Conservation (phyloP, 176 grass and related monocot species). For the Alloteropsis semialata region DNA sequence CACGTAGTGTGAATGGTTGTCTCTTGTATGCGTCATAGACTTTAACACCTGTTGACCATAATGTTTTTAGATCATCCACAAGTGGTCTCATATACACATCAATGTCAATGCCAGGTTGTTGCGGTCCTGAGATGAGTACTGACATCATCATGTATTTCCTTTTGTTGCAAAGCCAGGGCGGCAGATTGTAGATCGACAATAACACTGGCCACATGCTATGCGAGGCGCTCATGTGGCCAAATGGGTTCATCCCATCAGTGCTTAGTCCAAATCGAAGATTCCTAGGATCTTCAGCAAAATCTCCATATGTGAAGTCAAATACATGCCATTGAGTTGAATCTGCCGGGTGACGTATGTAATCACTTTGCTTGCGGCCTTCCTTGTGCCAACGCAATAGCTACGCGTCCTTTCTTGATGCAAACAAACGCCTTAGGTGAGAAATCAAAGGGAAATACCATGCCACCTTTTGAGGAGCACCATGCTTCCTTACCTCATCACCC, state of each 20-base stretch:
- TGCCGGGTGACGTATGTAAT: background rate
- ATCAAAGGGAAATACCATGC: too few relatives aligned
- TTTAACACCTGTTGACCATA: too few relatives aligned
- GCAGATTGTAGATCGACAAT: background rate
- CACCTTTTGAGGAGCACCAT: too few relatives aligned
- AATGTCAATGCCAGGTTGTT: too few relatives aligned
- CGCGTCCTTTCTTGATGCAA: too few relatives aligned
- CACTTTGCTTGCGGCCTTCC: background rate
- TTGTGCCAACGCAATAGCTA: background rate
- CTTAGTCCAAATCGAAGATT: background rate
- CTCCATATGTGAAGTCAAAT: background rate
- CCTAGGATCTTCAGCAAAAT: background rate
- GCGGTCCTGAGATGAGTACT: too few relatives aligned
- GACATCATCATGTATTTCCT: background rate
- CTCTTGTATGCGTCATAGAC: too few relatives aligned
- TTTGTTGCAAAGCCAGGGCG: conserved; percentile 9
- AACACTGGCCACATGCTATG: background rate
- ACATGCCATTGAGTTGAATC: background rate
- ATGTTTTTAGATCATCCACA: too few relatives aligned
- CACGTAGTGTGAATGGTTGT: too few relatives aligned
- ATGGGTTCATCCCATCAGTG: background rate
- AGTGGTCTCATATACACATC: too few relatives aligned
- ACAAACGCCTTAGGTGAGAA: too few relatives aligned
- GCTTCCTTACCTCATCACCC: background rate
- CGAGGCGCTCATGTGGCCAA: background rate